Evolutionary conservation across 257 asterid species (phyloP).

Genomic region (Fraxinus excelsior): DNA sequence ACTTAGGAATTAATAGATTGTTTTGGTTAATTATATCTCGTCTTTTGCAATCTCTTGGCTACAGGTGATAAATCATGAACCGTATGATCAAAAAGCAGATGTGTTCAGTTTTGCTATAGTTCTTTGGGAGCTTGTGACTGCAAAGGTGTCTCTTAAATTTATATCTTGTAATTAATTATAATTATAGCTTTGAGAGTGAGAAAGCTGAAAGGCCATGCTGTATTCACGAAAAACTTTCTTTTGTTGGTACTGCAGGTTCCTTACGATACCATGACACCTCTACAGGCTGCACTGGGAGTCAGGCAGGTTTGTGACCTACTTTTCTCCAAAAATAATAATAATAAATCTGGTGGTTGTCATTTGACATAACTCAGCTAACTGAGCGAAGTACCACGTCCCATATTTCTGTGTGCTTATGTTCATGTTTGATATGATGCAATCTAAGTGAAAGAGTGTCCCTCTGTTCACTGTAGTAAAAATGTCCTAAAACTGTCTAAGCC

Average conservation of each 20-base stretch:
- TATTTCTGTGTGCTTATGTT: not conserved
- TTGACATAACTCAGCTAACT: not conserved
- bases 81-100: conserved; percentile 91
- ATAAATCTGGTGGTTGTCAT: not conserved
- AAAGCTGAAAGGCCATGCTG: not conserved
- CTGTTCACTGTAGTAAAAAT: not conserved
- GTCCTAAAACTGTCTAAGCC: not conserved
- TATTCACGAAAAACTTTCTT: not conserved
- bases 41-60: conserved; percentile 5
- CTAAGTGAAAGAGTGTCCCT: not conserved
- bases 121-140: conserved; percentile 90
- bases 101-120: conserved; percentile 91
- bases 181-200: conserved; percentile 17
- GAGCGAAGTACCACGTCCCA: not conserved
- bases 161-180: conserved; percentile 14
- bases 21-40: not conserved
- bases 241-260: conserved; percentile 59
- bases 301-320: conserved; percentile 64
- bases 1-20: not conserved
- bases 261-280: conserved; percentile 41
- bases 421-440: conserved; percentile 6
- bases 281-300: conserved; percentile 61
- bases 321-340: not conserved
- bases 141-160: conserved; percentile 51
- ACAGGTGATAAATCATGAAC: conserved; percentile 87